Base-by-base conservation (phyloP, 129 eudicot genomes). In the Chrysanthemum seticuspe region DNA sequence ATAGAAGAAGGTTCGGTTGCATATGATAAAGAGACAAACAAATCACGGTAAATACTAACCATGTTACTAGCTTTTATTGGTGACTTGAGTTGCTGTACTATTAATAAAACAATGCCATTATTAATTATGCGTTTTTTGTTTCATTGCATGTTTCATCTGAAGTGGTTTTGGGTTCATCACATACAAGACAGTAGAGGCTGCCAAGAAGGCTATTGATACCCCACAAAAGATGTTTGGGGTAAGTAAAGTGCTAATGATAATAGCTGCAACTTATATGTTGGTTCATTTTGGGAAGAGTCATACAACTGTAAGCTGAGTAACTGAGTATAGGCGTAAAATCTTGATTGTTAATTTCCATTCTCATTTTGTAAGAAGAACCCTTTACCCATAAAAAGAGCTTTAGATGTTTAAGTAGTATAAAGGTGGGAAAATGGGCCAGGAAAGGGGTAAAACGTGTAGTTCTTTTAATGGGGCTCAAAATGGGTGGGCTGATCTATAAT, bases 1-100 rank as follows among this genome's bases (percentile, higher is more conserved):
- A 88, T 88, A 56, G 91, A 88, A 77, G 91, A 88, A 76, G 96
- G 96, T 63, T 88, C 89, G 23, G 91, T 88, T 68, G 96, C 96
- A 51, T 89, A 86, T 86, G 91, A 86, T 75, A 89, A 86, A 70
- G 96, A 88, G 16, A 61, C 89, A 18, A 83, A 83, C 78, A 85
- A 77, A 71, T 81, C 91, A 58, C 88, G 96, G 91, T 88, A 83
- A 49, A 62, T 51, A 21, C 55, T 10, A 21, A 12, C 56, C 4
- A 56, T 64, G 10, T 66, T 16, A n/a, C 11, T 5, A 50, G 68
- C 13, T 59, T 29, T 29, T 18, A 45, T 19, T 10, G 9, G 60
- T 34, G 68, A 31, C 31, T 18, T 52, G 8, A 0, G 8, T 40
- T 36, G 6, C 0, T 40, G 47, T 40, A 15, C 13, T 61, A 27